Conservation (phyloP, 148 eudicot genomes). For the Vaccinium macrocarpon region DNA sequence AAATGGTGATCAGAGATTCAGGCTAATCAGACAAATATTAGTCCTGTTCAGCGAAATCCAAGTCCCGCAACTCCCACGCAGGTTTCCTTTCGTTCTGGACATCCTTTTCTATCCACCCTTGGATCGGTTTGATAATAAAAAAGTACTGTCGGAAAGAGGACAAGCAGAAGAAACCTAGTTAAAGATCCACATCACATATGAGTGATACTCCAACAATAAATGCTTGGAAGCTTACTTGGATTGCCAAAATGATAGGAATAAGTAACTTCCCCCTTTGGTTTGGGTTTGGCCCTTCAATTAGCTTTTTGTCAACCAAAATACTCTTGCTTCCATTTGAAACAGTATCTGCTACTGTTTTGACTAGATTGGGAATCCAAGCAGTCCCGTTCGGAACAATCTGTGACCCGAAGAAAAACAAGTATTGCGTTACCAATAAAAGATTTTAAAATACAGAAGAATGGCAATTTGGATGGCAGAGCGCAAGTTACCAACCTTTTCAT, state of each 20-base stretch:
- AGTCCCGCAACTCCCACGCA: constrained; percentile 50
- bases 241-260: constrained; percentile 66
- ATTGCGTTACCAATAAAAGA: background rate
- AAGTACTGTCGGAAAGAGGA: constrained; percentile 44
- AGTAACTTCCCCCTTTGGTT: constrained; percentile 64
- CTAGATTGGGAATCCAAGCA: constrained; percentile 88
- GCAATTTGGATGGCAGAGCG: background rate
- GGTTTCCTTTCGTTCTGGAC: constrained; percentile 45
- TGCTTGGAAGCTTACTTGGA: constrained; percentile 55
- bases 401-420: background rate
- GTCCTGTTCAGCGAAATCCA: background rate
- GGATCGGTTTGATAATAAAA: constrained; percentile 52
- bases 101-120: constrained; percentile 48
- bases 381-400: constrained; percentile 84
- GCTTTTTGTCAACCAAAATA: constrained; percentile 71
- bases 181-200: background rate
- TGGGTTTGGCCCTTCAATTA: constrained; percentile 93
- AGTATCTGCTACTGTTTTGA: constrained; percentile 58
- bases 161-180: background rate
- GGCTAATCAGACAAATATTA: background rate
- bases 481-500: constrained; percentile 68
- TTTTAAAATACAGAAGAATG: background rate
- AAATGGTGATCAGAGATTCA: constrained; percentile 11
- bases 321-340: constrained; percentile 64
- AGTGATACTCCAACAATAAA: constrained; percentile 7